These are phyloP conservation scores for Cephaloascus albidus DNA, from an alignment of 805 yeast species.

Conservation along the genomic window DNA sequence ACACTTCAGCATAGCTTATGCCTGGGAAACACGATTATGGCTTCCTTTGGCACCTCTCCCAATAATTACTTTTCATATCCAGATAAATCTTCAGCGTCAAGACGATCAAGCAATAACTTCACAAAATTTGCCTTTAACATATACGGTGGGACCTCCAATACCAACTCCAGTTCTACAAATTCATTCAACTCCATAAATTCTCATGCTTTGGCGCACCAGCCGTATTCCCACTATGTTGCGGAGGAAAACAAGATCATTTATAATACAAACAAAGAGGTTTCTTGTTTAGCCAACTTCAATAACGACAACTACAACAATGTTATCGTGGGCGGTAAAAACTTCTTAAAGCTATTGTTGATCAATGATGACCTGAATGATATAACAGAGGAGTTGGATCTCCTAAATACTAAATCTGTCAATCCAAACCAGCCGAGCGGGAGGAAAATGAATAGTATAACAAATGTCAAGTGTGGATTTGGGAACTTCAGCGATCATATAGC, in stretches of 20 bases:
- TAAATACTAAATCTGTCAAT: constrained; percentile 11
- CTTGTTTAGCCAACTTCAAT: background rate
- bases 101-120: background rate
- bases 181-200: background rate
- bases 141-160: background rate
- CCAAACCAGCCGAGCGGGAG: constrained; percentile 12
- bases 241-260: background rate
- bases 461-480: constrained; percentile 6
- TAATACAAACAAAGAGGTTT: constrained; percentile 7
- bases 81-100: background rate
- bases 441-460: constrained; percentile 29
- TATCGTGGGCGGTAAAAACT: constrained; percentile 32
- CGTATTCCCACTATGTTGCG: background rate
- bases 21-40: too few relatives aligned
- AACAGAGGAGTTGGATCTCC: constrained; percentile 21
- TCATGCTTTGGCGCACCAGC: background rate
- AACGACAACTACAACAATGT: constrained; percentile 15
- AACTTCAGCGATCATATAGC: constrained; percentile 18
- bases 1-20: too few relatives aligned
- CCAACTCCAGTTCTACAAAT: background rate
- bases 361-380: constrained; percentile 20
- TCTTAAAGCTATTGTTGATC: constrained; percentile 22
- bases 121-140: background rate
- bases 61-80: background rate
- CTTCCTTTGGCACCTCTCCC: background rate